These are phyloP conservation scores for Aeschynomene evenia DNA, from an alignment of 306 rosid genomes.

Conservation along the genomic window DNA sequence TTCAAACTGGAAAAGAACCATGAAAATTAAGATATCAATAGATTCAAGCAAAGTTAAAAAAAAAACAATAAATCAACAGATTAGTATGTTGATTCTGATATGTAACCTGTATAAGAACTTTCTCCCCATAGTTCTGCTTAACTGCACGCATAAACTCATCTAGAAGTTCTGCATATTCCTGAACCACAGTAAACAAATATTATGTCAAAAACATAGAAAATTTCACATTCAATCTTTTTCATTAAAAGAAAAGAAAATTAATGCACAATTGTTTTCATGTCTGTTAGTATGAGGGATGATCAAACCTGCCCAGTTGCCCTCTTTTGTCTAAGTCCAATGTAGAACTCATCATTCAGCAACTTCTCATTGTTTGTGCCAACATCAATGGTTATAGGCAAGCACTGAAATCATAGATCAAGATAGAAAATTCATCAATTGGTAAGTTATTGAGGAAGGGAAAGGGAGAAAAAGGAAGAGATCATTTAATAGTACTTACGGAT, in stretches of 20 bases:
- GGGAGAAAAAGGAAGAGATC: background rate
- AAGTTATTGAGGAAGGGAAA: background rate
- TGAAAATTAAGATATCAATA: slow-evolving; percentile 11
- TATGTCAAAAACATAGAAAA: slow-evolving; percentile 17
- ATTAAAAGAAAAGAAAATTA: background rate
- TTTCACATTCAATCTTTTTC: background rate
- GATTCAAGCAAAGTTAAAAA: slow-evolving; percentile 8
- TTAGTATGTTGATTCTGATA: slow-evolving; percentile 30
- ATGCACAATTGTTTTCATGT: background rate
- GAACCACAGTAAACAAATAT: slow-evolving; percentile 28
- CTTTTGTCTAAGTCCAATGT: slow-evolving; percentile 82
- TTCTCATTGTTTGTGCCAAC: slow-evolving; percentile 96
- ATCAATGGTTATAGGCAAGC: slow-evolving; percentile 93
- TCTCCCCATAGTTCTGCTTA: slow-evolving; percentile 95
- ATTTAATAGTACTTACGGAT: slow-evolving; percentile 53
- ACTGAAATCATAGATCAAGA: slow-evolving; percentile 52
- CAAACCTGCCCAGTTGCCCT: slow-evolving; percentile 90
- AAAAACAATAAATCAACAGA: background rate
- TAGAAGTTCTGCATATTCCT: slow-evolving; percentile 93
- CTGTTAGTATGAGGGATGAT: background rate
- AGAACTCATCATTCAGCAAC: slow-evolving; percentile 82
- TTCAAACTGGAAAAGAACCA: slow-evolving; percentile 62
- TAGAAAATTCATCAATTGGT: background rate
- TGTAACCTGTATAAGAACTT: slow-evolving; percentile 81
- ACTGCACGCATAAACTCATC: slow-evolving; percentile 93